Percentiles rank a stretch among this genome's conserved stretches.
phyloP scores from a whole-genome alignment of 2,329 filamentous ascomycete species.

The Gyromitra esculenta region DNA sequence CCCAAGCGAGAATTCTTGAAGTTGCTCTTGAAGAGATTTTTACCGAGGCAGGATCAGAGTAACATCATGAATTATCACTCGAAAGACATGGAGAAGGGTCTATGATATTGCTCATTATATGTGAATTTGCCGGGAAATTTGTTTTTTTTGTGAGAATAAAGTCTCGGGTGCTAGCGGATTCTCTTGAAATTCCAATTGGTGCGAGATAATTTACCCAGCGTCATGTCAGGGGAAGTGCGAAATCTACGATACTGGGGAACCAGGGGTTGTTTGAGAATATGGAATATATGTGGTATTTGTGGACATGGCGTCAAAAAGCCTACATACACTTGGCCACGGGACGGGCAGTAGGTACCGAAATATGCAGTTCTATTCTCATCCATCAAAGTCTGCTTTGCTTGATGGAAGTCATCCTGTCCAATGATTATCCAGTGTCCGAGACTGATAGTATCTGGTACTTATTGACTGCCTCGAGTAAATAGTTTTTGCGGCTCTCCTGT shows the following conservation, averaged over 20 bases:
- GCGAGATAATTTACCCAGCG: neutral
- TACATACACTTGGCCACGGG: neutral
- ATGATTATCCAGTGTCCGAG: neutral
- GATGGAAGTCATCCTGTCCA: neutral
- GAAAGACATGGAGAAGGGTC: neutral
- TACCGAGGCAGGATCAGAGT: neutral
- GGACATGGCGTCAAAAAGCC: neutral
- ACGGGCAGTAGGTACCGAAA: neutral
- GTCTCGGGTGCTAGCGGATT: neutral
- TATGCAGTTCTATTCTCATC: neutral
- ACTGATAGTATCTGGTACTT: neutral
- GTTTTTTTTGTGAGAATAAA: neutral
- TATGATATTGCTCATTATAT: too few relatives aligned
- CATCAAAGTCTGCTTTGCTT: neutral
- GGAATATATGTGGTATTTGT: neutral
- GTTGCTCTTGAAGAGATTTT: neutral
- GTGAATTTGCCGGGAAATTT: too few relatives aligned
- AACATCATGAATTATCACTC: neutral
- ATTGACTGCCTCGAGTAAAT: neutral
- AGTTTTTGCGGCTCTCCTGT: constrained; percentile 4
- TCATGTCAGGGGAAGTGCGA: neutral
- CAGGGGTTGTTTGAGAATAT: neutral
- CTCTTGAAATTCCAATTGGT: neutral
- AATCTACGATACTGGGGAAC: neutral
- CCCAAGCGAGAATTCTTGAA: neutral